These are phyloP conservation scores for Climacium dendroides DNA, from an alignment of 225 moss, liverwort and hornwort species.

Conservation along the genomic window DNA sequence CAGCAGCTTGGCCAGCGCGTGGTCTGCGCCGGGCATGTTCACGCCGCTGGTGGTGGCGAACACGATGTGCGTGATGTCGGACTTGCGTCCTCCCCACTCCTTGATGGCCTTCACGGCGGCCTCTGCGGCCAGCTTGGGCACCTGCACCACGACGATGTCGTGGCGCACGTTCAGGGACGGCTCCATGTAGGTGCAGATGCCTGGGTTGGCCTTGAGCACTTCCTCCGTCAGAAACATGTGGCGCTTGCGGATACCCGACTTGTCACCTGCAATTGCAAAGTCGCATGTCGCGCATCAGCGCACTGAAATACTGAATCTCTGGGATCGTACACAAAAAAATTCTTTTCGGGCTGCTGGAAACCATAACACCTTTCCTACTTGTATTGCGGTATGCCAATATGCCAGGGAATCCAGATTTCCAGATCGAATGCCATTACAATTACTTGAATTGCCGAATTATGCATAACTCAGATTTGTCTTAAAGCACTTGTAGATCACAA, in stretches of 20 bases:
- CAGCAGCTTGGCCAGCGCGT: conserved; percentile 29
- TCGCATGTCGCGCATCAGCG: not conserved
- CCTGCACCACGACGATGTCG: conserved; percentile 23
- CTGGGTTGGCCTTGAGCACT: conserved; percentile 25
- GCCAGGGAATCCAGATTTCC: not conserved
- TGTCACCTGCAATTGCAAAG: conserved; percentile 1
- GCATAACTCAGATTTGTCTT: not conserved
- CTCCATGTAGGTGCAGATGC: conserved; percentile 30
- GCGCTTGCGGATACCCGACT: conserved; percentile 21
- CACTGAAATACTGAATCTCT: not conserved
- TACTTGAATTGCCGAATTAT: no score
- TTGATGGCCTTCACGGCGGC: conserved; percentile 27
- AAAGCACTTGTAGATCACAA: not conserved
- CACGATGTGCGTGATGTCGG: not conserved
- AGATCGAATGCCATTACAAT: not conserved
- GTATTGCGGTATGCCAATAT: not conserved
- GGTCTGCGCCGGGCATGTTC: conserved; percentile 21
- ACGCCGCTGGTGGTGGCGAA: conserved; percentile 3
- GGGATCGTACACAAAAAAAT: not conserved
- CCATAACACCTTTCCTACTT: not conserved
- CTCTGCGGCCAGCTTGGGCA: conserved; percentile 24
- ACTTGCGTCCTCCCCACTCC: conserved; percentile 8
- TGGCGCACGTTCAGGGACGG: conserved; percentile 11
- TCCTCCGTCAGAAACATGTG: conserved; percentile 21
- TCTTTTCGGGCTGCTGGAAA: not conserved